phyloP scores from a whole-genome alignment of 106 monocot genomes.

The Dioscorea alata region DNA sequence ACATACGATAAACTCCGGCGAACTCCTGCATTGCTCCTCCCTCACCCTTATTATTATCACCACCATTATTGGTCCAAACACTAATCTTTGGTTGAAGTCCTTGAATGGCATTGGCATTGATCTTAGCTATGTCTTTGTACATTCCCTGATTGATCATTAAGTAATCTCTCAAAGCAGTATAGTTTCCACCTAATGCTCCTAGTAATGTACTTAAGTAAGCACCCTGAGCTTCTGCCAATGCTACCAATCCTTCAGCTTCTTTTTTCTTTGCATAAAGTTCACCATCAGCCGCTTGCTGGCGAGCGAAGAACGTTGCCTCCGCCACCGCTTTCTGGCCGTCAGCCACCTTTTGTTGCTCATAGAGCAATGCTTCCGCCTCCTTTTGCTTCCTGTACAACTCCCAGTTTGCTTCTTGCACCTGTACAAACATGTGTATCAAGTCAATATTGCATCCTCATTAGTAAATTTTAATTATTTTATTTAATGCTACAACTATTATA shows the following conservation, averaged over 20 bases:
- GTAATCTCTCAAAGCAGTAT: constrained; percentile 46
- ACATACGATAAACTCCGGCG: constrained; percentile 66
- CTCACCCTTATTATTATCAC: background rate
- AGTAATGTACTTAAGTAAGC: constrained; percentile 37
- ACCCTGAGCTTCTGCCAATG: constrained; percentile 41
- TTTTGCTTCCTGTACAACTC: constrained; percentile 65
- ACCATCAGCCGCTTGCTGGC: constrained; percentile 52
- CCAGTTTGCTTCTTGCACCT: constrained; percentile 76
- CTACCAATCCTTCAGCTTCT: constrained; percentile 44
- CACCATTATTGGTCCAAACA: constrained; percentile 26
- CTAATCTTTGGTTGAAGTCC: constrained; percentile 68
- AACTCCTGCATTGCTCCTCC: constrained; percentile 68
- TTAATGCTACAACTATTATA: too few species aligned
- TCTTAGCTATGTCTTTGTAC: constrained; percentile 50
- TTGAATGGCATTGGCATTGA: constrained; percentile 38
- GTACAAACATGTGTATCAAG: background rate
- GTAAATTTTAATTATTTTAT: too few species aligned
- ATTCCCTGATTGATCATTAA: constrained; percentile 57
- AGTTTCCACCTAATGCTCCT: constrained; percentile 35
- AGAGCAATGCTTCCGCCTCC: constrained; percentile 52
- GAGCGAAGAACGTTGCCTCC: constrained; percentile 39
- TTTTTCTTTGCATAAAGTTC: constrained; percentile 57
- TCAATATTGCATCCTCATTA: too few species aligned
- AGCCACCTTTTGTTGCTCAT: constrained; percentile 42
- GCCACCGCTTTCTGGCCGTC: constrained; percentile 36